Conservation (phyloP, 345 rosid species). For the Microthlaspi erraticum region DNA sequence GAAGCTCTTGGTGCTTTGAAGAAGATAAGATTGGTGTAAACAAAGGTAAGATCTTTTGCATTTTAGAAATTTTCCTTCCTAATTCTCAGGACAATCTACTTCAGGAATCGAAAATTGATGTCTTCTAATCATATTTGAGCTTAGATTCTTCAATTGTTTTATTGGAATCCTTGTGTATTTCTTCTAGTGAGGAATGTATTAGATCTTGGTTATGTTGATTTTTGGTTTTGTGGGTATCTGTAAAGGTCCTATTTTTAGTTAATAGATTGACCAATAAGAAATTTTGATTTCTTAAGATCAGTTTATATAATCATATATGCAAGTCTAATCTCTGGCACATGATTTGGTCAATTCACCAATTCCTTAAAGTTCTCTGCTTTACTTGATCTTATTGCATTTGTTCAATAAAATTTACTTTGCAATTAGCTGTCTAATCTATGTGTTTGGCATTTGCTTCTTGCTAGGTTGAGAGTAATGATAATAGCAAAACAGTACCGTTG, state of each 20-base stretch:
- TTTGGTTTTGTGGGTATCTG: conserved; percentile 29
- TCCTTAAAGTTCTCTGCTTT: conserved; percentile 4
- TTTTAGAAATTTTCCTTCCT: neutral
- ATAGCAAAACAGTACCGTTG: conserved; percentile 91
- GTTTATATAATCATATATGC: conserved; percentile 2
- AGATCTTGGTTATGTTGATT: conserved; percentile 27
- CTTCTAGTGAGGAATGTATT: conserved; percentile 11
- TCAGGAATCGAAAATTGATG: neutral
- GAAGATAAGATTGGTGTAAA: conserved; percentile 18
- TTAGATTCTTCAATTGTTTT: neutral
- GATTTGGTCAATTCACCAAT: conserved; percentile 21
- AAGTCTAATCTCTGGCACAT: neutral
- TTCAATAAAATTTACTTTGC: neutral
- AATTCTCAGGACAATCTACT: neutral
- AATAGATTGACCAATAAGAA: neutral
- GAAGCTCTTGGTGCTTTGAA: conserved; percentile 13
- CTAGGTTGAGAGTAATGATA: conserved; percentile 55
- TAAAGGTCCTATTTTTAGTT: conserved; percentile 12
- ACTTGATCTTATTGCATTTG: conserved; percentile 18
- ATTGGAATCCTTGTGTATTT: neutral
- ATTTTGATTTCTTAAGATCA: conserved; percentile 10
- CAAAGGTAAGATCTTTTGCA: conserved; percentile 34
- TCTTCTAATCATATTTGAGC: neutral
- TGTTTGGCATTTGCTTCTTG: neutral
- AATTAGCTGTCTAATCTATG: neutral